Evolutionary conservation across 441 rosid species (phyloP), one percentile per base, ranked within the genome.

Genomic region (Syzygium malaccense): DNA sequence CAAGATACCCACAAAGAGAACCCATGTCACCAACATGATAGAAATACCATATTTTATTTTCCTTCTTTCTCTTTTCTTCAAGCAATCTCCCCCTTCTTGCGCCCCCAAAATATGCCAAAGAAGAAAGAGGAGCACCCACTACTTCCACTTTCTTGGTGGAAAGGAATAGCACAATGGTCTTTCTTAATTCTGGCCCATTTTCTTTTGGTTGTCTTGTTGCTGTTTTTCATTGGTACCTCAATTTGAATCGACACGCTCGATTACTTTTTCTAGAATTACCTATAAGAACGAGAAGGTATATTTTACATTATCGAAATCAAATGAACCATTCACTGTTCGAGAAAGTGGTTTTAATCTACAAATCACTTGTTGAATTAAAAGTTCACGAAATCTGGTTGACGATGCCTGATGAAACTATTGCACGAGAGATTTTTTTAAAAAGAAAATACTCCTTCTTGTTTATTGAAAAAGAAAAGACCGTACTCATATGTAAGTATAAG

Each of bases 331-430:
- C 48, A 45, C 48, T 45, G 1, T 45, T 45, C 7, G 48, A 45
- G 48, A 45, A 45, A 45, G 48, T 7, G 48, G 48, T 7, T 45
- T 45, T 45, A 45, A 45, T 45, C 48, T 7, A 45, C 48, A 45
- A 45, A 45, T 45, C 48, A 45, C 48, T 32, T 60, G 28, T 60
- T 60, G 68, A 60, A 60, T 6, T 60, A 28, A 28, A 60, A 60
- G 68, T 60, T 60, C 4, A 0, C 9, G 4, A 28, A 60, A 60
- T 32, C 7, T 5, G 2, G 14, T 60, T 2, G 8, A 12, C 5
- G 30, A 58, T 6, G 0, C 7, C 28, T 58, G 3, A 25, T 26
- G 30, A n/a, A 58, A 25, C 0, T 0, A 3, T 26, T 26, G 9
- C 18, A 60, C 14, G 33, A 14, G 33, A 60, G 28, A 0, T 60